These are phyloP conservation scores for Gossypium aridum DNA, from an alignment of 441 rosid species.

Conservation along the genomic window DNA sequence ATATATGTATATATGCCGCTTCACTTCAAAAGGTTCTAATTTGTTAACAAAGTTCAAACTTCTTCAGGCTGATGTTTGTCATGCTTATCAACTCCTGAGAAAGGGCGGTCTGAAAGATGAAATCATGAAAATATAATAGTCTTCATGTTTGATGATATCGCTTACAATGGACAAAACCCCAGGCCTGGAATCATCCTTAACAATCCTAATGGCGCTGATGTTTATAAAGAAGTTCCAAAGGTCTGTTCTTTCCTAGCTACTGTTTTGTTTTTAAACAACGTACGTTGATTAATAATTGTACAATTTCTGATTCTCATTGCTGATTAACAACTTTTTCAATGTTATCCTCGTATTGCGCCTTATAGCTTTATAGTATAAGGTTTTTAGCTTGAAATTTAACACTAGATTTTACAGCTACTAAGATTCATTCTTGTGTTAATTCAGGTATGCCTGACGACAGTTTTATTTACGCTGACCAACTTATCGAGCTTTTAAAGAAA, in stretches of 20 bases:
- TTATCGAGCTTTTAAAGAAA: constrained; percentile 58
- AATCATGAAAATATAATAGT: constrained; percentile 52
- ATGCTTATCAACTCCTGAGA: constrained; percentile 85
- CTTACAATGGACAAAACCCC: constrained; percentile 67
- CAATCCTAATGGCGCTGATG: constrained; percentile 76
- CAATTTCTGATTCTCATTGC: neutral
- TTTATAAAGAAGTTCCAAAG: constrained; percentile 86
- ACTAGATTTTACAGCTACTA: neutral
- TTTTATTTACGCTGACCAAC: constrained; percentile 70
- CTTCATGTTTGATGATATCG: constrained; percentile 95
- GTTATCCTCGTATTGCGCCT: constrained; percentile 36
- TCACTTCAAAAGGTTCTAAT: neutral
- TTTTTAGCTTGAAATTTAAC: neutral
- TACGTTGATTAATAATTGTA: neutral
- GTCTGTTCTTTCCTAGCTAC: constrained; percentile 20
- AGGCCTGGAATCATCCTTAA: constrained; percentile 79
- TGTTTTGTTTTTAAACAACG: neutral
- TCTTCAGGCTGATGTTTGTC: constrained; percentile 84
- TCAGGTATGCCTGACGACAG: constrained; percentile 90
- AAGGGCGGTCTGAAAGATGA: constrained; percentile 90
- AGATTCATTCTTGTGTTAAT: constrained; percentile 2
- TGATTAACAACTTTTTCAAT: constrained; percentile 64
- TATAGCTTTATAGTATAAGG: neutral
- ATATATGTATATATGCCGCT: neutral
- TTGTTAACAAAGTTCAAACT: neutral